Conservation (phyloP, 768 basidiomycete species). For the Scleroderma citrinum region DNA sequence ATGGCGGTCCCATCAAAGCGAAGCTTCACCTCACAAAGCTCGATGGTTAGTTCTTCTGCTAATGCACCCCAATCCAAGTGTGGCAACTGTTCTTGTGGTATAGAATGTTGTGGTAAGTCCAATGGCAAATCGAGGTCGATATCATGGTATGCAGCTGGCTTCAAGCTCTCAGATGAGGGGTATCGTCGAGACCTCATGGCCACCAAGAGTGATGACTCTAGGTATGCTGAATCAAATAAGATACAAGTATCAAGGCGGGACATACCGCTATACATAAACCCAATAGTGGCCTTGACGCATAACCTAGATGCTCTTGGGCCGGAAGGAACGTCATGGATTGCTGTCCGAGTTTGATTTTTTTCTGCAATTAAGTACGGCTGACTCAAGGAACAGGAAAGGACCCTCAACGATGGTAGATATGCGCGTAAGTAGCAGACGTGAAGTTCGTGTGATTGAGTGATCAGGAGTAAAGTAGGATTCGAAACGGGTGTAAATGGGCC, state of each 20-base stretch:
- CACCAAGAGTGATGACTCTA: slow-evolving; percentile 54
- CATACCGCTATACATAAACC: slow-evolving; percentile 53
- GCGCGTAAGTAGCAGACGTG: slow-evolving; percentile 50
- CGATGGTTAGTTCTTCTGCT: slow-evolving; percentile 55
- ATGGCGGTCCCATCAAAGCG: slow-evolving; percentile 39
- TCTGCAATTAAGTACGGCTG: slow-evolving; percentile 35
- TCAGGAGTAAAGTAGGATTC: slow-evolving; percentile 51
- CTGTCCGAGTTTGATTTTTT: slow-evolving; percentile 25
- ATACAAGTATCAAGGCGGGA: neutral
- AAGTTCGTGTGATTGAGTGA: slow-evolving; percentile 58
- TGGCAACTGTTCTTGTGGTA: slow-evolving; percentile 18
- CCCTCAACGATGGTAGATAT: slow-evolving; percentile 37
- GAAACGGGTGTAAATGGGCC: slow-evolving; percentile 53
- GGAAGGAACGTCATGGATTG: slow-evolving; percentile 23
- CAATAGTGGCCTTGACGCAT: slow-evolving; percentile 56
- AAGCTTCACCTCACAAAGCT: slow-evolving; percentile 55
- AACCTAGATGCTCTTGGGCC: slow-evolving; percentile 37
- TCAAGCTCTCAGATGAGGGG: slow-evolving; percentile 33
- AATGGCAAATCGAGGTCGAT: slow-evolving; percentile 37
- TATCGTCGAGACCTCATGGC: slow-evolving; percentile 55
- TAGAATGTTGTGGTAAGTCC: slow-evolving; percentile 13
- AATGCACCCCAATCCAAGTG: slow-evolving; percentile 44
- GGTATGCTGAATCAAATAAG: neutral
- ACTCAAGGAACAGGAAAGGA: slow-evolving; percentile 44
- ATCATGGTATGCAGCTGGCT: slow-evolving; percentile 25